These are phyloP conservation scores for Microdochium nivale DNA, from an alignment of 2,329 filamentous ascomycete genomes.

Conservation along the genomic window DNA sequence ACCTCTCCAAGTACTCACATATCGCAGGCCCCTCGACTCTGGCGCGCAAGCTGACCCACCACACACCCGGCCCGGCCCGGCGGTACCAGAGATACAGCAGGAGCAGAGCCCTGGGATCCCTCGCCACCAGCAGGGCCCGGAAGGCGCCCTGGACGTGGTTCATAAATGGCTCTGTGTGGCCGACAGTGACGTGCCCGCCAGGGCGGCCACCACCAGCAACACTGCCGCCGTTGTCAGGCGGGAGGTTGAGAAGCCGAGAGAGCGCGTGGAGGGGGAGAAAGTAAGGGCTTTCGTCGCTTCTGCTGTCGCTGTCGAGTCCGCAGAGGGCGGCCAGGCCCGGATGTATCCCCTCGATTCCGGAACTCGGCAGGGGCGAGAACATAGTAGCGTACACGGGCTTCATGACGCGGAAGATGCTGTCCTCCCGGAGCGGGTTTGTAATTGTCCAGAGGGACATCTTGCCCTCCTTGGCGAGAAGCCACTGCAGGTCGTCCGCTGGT, in stretches of 20 bases:
- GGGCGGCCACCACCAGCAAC: slow-evolving; percentile 16
- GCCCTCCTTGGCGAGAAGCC: slow-evolving; percentile 21
- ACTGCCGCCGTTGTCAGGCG: slow-evolving; percentile 17
- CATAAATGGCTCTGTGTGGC: slow-evolving; percentile 23
- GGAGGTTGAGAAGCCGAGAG: no score
- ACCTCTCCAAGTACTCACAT: slow-evolving; percentile 21
- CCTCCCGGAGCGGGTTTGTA: slow-evolving; percentile 22
- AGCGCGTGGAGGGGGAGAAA: no score
- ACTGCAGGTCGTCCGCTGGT: slow-evolving; percentile 19
- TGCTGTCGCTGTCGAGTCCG: slow-evolving; percentile 4
- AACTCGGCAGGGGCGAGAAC: slow-evolving; percentile 19
- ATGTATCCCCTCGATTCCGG: slow-evolving; percentile 16
- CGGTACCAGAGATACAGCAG: slow-evolving; percentile 33
- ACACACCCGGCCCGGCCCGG: slow-evolving; percentile 28
- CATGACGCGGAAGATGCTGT: slow-evolving; percentile 26
- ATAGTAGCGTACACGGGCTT: slow-evolving; percentile 25
- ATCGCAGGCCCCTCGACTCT: slow-evolving; percentile 33
- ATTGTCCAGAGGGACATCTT: slow-evolving; percentile 28
- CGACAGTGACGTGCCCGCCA: slow-evolving; percentile 19
- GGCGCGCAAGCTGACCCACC: slow-evolving; percentile 33
- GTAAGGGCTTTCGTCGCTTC: no score
- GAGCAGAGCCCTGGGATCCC: slow-evolving; percentile 27
- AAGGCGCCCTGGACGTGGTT: slow-evolving; percentile 23
- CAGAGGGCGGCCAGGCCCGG: slow-evolving; percentile 14
- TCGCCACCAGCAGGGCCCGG: slow-evolving; percentile 18